Evolutionary conservation across 805 yeast species (phyloP).

Genomic region (Metschnikowia koreensis): DNA sequence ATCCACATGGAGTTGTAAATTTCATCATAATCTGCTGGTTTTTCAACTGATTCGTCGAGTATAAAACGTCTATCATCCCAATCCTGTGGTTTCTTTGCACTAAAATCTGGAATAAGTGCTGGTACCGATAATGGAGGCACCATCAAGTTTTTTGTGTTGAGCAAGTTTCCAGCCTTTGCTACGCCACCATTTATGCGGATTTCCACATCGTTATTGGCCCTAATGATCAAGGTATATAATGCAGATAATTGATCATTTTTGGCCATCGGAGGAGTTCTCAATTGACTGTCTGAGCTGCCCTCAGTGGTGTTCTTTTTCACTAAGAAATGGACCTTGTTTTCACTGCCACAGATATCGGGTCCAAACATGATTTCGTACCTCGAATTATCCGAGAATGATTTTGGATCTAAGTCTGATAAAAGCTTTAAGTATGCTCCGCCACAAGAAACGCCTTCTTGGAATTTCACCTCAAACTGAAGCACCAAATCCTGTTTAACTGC

Average conservation of each 20-base stretch:
- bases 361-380: constrained; percentile 91
- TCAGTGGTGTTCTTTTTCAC: constrained; percentile 55
- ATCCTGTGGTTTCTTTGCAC: constrained; percentile 67
- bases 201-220: constrained; percentile 66
- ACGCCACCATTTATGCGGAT: constrained; percentile 79
- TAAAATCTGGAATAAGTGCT: constrained; percentile 52
- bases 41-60: constrained; percentile 57
- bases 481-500: constrained; percentile 68
- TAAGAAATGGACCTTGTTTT: constrained; percentile 79
- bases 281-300: constrained; percentile 65
- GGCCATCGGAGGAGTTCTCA: constrained; percentile 66
- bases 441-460: constrained; percentile 75
- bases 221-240: constrained; percentile 74
- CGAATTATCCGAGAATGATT: constrained; percentile 59
- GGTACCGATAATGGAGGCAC: constrained; percentile 70
- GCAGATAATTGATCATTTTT: constrained; percentile 54
- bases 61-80: constrained; percentile 76
- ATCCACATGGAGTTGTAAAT: constrained; percentile 55
- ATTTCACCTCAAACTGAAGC: constrained; percentile 84
- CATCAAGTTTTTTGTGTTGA: constrained; percentile 50
- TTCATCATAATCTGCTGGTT: constrained; percentile 88
- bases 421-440: constrained; percentile 91
- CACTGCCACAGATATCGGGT: constrained; percentile 84
- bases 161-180: constrained; percentile 65
- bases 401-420: constrained; percentile 42